Evolutionary conservation across 305 asterid species (phyloP).

Genomic region (Rubia peregrina): DNA sequence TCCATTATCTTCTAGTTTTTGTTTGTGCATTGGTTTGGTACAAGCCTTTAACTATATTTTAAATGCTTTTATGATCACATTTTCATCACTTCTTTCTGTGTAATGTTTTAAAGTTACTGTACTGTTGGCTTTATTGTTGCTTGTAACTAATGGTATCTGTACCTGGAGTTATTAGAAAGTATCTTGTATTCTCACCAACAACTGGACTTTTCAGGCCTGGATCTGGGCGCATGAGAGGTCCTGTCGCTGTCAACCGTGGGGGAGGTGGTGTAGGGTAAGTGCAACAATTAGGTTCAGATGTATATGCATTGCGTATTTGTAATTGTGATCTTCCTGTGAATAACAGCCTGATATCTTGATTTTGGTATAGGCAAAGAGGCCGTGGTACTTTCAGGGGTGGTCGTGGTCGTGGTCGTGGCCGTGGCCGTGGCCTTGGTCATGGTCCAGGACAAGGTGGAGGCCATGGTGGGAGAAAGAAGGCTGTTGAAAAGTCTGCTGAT

Average conservation of each 20-base stretch:
- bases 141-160: background rate
- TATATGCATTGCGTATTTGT: background rate
- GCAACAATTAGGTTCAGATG: background rate
- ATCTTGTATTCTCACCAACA: background rate
- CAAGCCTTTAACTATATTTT: no score
- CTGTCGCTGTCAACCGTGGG: slow-evolving; percentile 28
- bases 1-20: background rate
- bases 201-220: slow-evolving; percentile 39
- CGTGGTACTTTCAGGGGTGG: slow-evolving; percentile 42
- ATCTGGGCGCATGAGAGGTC: slow-evolving; percentile 40
- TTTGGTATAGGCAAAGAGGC: slow-evolving; percentile 38
- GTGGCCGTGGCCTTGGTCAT: slow-evolving; percentile 31
- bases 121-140: background rate
- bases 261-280: slow-evolving; percentile 42
- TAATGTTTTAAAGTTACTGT: background rate
- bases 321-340: background rate
- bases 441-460: slow-evolving; percentile 25
- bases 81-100: background rate
- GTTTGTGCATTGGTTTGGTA: background rate
- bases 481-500: slow-evolving; percentile 59
- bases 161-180: no score
- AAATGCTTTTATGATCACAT: background rate
- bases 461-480: slow-evolving; percentile 41
- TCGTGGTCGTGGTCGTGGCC: slow-evolving; percentile 32
- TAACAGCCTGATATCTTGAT: background rate